These are phyloP conservation scores for Chaetomium strumarium DNA, from an alignment of 2,329 filamentous ascomycete species.

Conservation along the genomic window DNA sequence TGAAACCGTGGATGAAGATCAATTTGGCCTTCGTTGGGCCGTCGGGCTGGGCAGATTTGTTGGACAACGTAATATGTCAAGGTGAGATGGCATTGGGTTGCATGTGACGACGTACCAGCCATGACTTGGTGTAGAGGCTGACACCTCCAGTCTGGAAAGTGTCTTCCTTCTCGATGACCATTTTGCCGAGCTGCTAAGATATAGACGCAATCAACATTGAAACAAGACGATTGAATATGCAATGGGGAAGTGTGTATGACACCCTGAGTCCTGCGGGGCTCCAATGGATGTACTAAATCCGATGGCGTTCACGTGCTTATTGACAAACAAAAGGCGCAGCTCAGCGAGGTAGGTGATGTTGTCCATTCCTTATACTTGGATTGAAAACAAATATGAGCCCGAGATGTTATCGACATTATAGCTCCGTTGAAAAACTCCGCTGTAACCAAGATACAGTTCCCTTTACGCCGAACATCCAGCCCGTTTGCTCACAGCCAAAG, in stretches of 20 bases:
- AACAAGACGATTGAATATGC: not conserved
- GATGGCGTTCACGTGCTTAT: not conserved
- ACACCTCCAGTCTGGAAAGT: slow-evolving; percentile 41
- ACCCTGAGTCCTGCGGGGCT: not conserved
- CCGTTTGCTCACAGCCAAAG: not conserved
- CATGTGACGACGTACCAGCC: slow-evolving; percentile 43
- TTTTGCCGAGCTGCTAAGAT: slow-evolving; percentile 19
- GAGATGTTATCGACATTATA: not conserved
- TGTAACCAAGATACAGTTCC: not conserved
- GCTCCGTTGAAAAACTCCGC: not conserved
- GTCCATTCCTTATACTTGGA: not conserved
- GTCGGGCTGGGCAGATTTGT: slow-evolving; percentile 40
- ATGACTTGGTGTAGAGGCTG: slow-evolving; percentile 52
- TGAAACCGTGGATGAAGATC: slow-evolving; percentile 84
- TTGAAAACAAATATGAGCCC: not conserved
- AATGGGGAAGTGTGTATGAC: no score
- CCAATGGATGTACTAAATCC: not conserved
- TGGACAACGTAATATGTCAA: not conserved
- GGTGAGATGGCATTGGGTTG: not conserved
- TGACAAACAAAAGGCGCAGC: not conserved
- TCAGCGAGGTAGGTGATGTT: no score
- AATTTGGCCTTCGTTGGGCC: slow-evolving; percentile 61
- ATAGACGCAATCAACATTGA: not conserved
- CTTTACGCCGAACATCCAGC: not conserved
- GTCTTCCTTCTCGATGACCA: slow-evolving; percentile 44